Evolutionary conservation across 2,329 filamentous ascomycete species (phyloP).

Genomic region (Scleromitrula shiraiana): DNA sequence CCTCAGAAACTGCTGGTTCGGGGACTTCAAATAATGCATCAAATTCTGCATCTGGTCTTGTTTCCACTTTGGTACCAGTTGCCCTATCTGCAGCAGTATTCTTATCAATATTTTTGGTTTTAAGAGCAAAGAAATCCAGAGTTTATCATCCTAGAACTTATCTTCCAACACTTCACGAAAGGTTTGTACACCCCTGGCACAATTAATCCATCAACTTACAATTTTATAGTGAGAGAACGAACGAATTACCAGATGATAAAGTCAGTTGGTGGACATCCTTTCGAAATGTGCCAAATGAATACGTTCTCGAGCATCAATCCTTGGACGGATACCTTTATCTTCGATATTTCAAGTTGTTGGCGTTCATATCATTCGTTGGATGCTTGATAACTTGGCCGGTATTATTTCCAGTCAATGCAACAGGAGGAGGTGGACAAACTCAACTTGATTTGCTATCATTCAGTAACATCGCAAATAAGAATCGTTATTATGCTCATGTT

Average conservation of each 20-base stretch:
- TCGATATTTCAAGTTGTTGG: slow-evolving; percentile 73
- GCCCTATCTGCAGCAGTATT: slow-evolving; percentile 36
- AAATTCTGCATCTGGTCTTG: slow-evolving; percentile 31
- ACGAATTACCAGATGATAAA: slow-evolving; percentile 49
- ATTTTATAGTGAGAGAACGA: slow-evolving; percentile 43
- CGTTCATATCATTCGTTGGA: slow-evolving; percentile 73
- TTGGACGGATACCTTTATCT: slow-evolving; percentile 88
- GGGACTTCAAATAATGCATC: slow-evolving; percentile 6
- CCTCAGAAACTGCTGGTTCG: not conserved
- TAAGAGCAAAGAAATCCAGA: slow-evolving; percentile 38
- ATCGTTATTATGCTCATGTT: slow-evolving; percentile 71
- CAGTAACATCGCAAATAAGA: slow-evolving; percentile 59
- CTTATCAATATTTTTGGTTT: slow-evolving; percentile 37
- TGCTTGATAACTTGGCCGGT: slow-evolving; percentile 79
- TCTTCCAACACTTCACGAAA: slow-evolving; percentile 39
- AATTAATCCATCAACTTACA: slow-evolving; percentile 1
- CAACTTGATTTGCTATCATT: slow-evolving; percentile 78
- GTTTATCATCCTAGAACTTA: slow-evolving; percentile 48
- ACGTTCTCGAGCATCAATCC: slow-evolving; percentile 80
- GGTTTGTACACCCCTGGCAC: slow-evolving; percentile 15
- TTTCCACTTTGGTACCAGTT: slow-evolving; percentile 41
- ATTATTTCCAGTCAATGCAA: slow-evolving; percentile 71
- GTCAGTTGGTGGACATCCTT: slow-evolving; percentile 61
- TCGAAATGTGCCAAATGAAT: slow-evolving; percentile 61
- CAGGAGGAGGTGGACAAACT: slow-evolving; percentile 55